These are phyloP conservation scores for Chytridium lagenaria DNA, from an alignment of 371 early-diverging fungal species.

Conservation along the genomic window DNA sequence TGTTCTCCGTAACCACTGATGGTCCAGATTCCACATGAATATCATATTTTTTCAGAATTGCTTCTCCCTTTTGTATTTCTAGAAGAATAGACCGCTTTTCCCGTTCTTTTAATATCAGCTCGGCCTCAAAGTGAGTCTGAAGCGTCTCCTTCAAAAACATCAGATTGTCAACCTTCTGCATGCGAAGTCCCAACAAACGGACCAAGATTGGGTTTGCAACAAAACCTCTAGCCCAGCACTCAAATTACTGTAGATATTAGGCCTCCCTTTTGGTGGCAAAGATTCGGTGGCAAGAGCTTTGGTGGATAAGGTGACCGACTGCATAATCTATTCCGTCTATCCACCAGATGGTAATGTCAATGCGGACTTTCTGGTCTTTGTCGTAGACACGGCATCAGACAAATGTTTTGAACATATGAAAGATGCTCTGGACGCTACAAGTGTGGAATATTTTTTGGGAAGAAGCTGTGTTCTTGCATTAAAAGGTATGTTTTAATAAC, in stretches of 20 bases:
- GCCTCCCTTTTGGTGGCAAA: background rate
- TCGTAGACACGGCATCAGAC: background rate
- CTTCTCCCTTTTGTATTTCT: background rate
- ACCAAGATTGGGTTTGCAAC: no score
- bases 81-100: background rate
- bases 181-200: no score
- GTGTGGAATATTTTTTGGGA: conserved; percentile 1
- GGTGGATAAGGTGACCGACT: background rate
- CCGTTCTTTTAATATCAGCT: background rate
- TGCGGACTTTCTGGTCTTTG: background rate
- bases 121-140: background rate
- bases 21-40: background rate
- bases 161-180: no score
- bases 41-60: background rate
- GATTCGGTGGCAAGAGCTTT: background rate
- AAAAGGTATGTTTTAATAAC: background rate
- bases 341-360: background rate
- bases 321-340: background rate
- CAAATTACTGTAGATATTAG: background rate
- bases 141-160: background rate
- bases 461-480: conserved; percentile 5
- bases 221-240: no score
- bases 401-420: background rate
- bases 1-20: background rate
- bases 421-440: background rate